These are phyloP conservation scores for Acanthamoeba castellanii DNA, from an alignment of 208 protist species.

Conservation along the genomic window DNA sequence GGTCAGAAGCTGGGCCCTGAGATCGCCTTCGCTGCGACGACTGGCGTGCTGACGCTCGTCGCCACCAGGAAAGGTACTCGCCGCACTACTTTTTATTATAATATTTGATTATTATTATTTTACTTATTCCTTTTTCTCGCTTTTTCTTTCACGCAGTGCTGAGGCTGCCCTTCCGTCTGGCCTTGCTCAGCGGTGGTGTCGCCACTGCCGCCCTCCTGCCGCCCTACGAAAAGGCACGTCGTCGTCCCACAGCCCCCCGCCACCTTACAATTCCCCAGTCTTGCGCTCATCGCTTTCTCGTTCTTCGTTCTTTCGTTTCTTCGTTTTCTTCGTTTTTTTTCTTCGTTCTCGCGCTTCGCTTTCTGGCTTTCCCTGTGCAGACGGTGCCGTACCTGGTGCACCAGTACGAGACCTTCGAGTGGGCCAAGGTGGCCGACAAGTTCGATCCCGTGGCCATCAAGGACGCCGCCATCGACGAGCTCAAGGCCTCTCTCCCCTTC, in stretches of 20 bases:
- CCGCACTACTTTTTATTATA: not conserved
- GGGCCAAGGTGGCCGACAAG: not conserved
- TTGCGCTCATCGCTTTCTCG: not conserved
- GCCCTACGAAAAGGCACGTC: not conserved
- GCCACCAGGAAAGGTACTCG: not conserved
- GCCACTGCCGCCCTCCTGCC: slow-evolving; percentile 1
- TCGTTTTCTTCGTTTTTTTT: not conserved
- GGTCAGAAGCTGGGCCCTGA: not conserved
- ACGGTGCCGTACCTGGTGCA: slow-evolving; percentile 13
- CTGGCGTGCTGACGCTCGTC: not conserved
- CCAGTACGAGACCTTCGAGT: slow-evolving; percentile 17
- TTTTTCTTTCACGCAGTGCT: not conserved
- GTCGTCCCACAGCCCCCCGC: too few species aligned
- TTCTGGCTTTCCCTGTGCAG: not conserved
- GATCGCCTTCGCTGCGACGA: slow-evolving; percentile 7
- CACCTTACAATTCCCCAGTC: too few species aligned
- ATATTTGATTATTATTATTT: too few species aligned
- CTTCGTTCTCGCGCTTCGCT: not conserved
- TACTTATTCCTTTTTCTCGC: not conserved
- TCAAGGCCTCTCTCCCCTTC: not conserved
- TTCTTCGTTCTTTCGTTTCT: not conserved
- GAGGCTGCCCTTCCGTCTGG: slow-evolving; percentile 11
- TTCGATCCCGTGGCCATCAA: not conserved
- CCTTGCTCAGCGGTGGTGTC: not conserved
- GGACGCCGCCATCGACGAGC: not conserved